These are phyloP conservation scores for Hansenula lynferdii DNA, from an alignment of 1,139 yeast genomes.

Conservation along the genomic window DNA sequence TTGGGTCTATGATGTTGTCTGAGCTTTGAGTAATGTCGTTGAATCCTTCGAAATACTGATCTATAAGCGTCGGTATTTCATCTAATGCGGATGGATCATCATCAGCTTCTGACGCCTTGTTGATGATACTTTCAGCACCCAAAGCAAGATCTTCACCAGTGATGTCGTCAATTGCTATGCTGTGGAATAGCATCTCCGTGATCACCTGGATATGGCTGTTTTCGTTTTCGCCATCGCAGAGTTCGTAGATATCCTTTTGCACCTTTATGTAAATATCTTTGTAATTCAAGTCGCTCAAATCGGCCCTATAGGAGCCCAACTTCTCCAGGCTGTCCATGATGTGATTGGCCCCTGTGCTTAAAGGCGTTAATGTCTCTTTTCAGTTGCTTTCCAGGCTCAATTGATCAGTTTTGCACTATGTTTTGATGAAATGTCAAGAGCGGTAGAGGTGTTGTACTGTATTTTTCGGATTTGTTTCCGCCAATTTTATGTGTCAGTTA, in stretches of 20 bases:
- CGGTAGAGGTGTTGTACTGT: too few relatives aligned
- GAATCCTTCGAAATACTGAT: constrained; percentile 1
- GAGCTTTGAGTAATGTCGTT: neutral
- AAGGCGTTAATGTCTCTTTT: too few relatives aligned
- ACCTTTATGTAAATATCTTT: neutral
- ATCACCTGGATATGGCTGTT: neutral
- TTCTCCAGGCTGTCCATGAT: neutral
- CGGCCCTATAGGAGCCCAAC: neutral
- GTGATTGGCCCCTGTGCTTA: too few relatives aligned
- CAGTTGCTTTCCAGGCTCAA: too few relatives aligned
- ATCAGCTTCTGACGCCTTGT: neutral
- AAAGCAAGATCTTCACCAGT: neutral
- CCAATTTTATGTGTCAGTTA: too few relatives aligned
- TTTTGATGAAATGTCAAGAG: too few relatives aligned
- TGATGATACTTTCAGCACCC: neutral
- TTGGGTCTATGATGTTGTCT: neutral
- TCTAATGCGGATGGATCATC: neutral
- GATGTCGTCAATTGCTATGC: neutral
- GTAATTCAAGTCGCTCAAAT: neutral
- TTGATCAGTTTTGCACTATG: too few relatives aligned
- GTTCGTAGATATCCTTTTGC: neutral
- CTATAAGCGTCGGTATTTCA: neutral
- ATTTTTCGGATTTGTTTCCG: too few relatives aligned
- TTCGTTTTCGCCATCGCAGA: neutral
- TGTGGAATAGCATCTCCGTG: neutral